These are phyloP conservation scores for Vicia faba DNA, from an alignment of 306 rosid species.

Conservation along the genomic window DNA sequence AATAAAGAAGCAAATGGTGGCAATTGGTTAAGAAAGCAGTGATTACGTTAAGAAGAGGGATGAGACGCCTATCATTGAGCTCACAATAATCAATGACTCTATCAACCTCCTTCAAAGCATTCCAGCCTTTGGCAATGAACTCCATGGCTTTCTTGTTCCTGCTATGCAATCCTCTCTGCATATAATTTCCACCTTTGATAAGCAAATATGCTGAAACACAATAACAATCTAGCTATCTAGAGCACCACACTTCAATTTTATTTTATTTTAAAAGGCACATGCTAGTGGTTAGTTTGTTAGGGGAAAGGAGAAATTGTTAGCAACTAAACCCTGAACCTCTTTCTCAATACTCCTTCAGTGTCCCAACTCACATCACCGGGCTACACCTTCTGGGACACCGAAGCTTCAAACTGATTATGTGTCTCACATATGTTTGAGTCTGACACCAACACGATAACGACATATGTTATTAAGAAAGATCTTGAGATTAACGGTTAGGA, in stretches of 20 bases:
- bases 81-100: conserved; percentile 85
- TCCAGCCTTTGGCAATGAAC: conserved; percentile 85
- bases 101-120: conserved; percentile 86
- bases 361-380: not conserved
- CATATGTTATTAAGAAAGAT: not conserved
- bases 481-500: too few species aligned
- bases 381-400: too few species aligned
- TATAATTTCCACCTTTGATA: not conserved
- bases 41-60: conserved; percentile 77
- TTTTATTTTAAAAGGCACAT: not conserved
- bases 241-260: not conserved
- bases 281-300: not conserved
- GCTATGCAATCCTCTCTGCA: conserved; percentile 71
- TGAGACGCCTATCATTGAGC: conserved; percentile 74
- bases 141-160: conserved; percentile 91
- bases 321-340: not conserved
- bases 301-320: not conserved
- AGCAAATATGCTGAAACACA: conserved; percentile 7
- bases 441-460: not conserved
- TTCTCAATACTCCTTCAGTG: not conserved
- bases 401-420: too few species aligned
- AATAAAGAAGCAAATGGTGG: conserved; percentile 14
- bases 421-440: not conserved
- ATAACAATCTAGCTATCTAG: not conserved
- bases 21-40: not conserved